Evolutionary conservation across 1,139 yeast species (phyloP).

Genomic region (Hemisphaericaspora xylanilytica): DNA sequence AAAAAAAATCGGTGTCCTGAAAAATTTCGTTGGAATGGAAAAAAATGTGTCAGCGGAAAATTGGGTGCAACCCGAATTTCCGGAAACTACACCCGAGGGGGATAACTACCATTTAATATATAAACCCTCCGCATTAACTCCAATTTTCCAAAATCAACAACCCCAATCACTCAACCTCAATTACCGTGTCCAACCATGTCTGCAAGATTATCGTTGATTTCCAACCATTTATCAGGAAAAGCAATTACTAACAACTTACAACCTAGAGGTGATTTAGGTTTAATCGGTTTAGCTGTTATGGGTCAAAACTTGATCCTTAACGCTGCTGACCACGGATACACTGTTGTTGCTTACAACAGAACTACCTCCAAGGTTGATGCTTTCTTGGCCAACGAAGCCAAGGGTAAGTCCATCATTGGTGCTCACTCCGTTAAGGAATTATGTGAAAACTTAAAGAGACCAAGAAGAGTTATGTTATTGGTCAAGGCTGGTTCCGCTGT

Average conservation of each 20-base stretch:
- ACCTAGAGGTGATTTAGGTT: constrained; percentile 90
- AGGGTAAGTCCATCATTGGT: constrained; percentile 93
- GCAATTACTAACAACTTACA: constrained; percentile 24
- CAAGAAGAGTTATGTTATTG: constrained; percentile 90
- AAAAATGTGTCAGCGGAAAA: too few relatives aligned
- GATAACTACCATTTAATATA: not conserved
- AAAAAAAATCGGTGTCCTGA: too few relatives aligned
- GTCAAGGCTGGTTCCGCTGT: constrained; percentile 98
- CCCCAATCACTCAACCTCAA: not conserved
- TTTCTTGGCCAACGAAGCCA: constrained; percentile 91
- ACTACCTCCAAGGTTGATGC: constrained; percentile 93
- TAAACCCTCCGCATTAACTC: not conserved
- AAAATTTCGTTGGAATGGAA: too few relatives aligned
- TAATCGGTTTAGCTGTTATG: constrained; percentile 99
- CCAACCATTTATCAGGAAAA: constrained; percentile 7
- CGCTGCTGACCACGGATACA: constrained; percentile 97
- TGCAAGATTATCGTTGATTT: constrained; percentile 12
- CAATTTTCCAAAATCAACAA: not conserved
- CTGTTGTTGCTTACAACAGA: constrained; percentile 98
- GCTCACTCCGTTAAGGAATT: constrained; percentile 91
- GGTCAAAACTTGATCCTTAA: constrained; percentile 97
- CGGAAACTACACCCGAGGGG: constrained; percentile 1
- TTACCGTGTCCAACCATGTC: constrained; percentile 5
- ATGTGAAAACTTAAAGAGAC: constrained; percentile 86
- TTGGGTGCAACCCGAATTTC: too few relatives aligned